Percentiles rank a stretch among this genome's conserved stretches.
These are phyloP conservation scores for Diplodia seriata DNA, from an alignment of 2,329 filamentous ascomycete species.

Conservation along the genomic window DNA sequence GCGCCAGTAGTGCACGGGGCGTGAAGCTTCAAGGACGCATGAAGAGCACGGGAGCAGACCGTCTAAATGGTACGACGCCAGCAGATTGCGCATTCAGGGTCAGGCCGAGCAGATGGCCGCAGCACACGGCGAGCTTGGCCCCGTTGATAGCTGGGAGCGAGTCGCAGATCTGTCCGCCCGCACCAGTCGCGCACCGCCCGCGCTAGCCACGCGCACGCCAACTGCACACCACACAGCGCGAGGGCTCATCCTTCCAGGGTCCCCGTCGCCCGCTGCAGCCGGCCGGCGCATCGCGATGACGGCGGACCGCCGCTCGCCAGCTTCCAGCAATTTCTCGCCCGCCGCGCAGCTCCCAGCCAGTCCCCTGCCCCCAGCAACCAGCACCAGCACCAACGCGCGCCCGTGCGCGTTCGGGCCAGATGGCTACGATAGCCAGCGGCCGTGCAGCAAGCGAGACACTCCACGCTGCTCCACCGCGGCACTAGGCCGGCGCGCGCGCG, in stretches of 20 bases:
- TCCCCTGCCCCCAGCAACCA: not conserved
- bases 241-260: conserved; percentile 11
- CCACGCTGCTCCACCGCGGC: conserved; percentile 27
- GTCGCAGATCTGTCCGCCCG: conserved; percentile 30
- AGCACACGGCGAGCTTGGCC: conserved; percentile 28
- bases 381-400: not conserved
- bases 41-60: conserved; percentile 32
- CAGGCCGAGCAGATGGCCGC: conserved; percentile 31
- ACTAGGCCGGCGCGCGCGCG: conserved; percentile 15
- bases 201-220: conserved; percentile 28
- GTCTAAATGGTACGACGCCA: conserved; percentile 32
- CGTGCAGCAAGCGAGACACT: conserved; percentile 29
- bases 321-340: not conserved
- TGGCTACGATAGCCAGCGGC: conserved; percentile 5
- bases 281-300: conserved; percentile 17
- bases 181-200: conserved; percentile 3
- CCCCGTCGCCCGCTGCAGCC: conserved; percentile 10
- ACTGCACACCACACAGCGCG: conserved; percentile 16
- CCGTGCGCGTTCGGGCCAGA: conserved; percentile 8
- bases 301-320: conserved; percentile 14
- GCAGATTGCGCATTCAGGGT: conserved; percentile 32
- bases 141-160: conserved; percentile 29
- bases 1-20: conserved; percentile 28
- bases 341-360: not conserved
- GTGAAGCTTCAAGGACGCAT: conserved; percentile 30